Evolutionary conservation across 208 protist genomes (phyloP), one percentile per base, ranked within the genome.

Genomic region (Acanthamoeba polyphaga): DNA sequence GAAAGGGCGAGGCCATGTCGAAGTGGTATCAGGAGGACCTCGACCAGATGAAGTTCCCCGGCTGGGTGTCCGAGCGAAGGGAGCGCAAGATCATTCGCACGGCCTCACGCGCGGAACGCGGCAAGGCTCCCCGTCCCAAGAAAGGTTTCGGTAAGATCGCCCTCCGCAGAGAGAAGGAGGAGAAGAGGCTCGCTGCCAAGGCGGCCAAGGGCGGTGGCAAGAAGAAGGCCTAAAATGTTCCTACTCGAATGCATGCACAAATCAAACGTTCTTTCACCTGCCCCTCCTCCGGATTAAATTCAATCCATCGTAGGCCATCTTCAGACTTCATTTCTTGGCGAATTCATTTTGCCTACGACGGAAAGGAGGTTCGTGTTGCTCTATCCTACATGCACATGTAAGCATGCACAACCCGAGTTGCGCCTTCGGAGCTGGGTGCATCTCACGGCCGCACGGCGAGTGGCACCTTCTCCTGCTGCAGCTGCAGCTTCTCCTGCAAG

Each of bases 181-280:
- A 91, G 55, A 91, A 91, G 85, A 91, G 85, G 85, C 62, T 91
- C 34, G 85, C 85, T n/a, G 85, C 85, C 85, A 91, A 91, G 62
- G 85, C 85, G 17, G 85, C 85, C 85, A 91, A 72, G 43, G 85
- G 62, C 27, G 85, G 17, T 22, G 62, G 58, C 85, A 91, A 91
- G 85, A 91, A 91, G 62, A 91, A 91, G 80, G 80, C 72, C 17
- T 80, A 78, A 68, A 60, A 60, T 60, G 53, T 60, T 60, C 53
- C 53, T 60, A 60, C 53, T 49, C 46, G 46, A 60, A 60, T 22
- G 53, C 53, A 60, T 60, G 53, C 53, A 60, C 53, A 60, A 60
- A 60, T 60, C 19, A 24, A 68, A 68, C 62, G 32, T 60, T 22
- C 22, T 15, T 60, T 60, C 46, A 49, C 9, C 46, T 49, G 38